Evolutionary conservation across 2,329 filamentous ascomycete genomes (phyloP).

Genomic region (Myriangium duriaei): DNA sequence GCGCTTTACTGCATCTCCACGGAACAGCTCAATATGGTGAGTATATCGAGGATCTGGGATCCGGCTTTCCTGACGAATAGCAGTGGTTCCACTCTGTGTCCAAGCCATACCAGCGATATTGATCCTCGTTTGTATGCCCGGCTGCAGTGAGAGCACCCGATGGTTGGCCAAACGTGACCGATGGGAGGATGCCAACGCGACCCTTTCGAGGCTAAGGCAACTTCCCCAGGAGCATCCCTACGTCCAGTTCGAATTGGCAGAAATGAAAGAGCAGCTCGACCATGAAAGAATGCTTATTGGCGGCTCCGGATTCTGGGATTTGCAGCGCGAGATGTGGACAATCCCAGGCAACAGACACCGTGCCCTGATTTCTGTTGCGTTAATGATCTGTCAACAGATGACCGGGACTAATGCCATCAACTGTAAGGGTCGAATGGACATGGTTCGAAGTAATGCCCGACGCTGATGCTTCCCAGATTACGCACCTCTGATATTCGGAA

Average conservation of each 20-base stretch:
- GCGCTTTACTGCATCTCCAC: conserved; percentile 32
- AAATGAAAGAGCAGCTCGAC: conserved; percentile 54
- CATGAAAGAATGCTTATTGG: conserved; percentile 58
- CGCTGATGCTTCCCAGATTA: conserved; percentile 43
- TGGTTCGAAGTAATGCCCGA: no score
- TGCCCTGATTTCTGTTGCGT: conserved; percentile 49
- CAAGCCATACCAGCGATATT: conserved; percentile 52
- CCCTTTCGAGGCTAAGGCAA: conserved; percentile 46
- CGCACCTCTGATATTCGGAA: conserved; percentile 55
- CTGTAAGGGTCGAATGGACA: neutral
- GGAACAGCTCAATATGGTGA: conserved; percentile 33
- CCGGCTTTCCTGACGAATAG: conserved; percentile 7
- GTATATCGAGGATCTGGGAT: neutral
- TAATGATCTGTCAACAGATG: conserved; percentile 60
- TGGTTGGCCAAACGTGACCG: conserved; percentile 56
- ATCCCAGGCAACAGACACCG: conserved; percentile 52
- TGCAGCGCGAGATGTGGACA: conserved; percentile 56
- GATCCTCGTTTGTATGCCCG: conserved; percentile 47
- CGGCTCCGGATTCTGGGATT: conserved; percentile 49
- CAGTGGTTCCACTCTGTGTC: conserved; percentile 48
- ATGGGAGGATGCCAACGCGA: conserved; percentile 50
- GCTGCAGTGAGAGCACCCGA: conserved; percentile 51
- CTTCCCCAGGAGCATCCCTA: conserved; percentile 48
- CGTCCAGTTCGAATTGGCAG: conserved; percentile 40
- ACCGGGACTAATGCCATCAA: conserved; percentile 46